These are phyloP conservation scores for Canavalia ensiformis DNA, from an alignment of 306 rosid genomes.

Conservation along the genomic window DNA sequence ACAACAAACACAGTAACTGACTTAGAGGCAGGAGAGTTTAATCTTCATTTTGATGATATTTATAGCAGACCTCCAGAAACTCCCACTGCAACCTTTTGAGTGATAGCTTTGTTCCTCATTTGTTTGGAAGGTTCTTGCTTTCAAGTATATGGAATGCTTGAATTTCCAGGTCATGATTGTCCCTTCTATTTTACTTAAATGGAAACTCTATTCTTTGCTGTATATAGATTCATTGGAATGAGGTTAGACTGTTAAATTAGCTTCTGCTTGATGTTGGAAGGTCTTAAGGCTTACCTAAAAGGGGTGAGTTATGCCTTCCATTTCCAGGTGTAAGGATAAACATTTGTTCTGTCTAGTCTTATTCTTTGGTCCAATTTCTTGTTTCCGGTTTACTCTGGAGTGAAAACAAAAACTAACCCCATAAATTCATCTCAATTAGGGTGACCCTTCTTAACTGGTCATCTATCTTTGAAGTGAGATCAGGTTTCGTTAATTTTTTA, in stretches of 20 bases:
- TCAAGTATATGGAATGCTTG: constrained; percentile 46
- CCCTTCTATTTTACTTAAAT: constrained; percentile 34
- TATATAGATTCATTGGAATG: constrained; percentile 64
- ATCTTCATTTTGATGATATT: constrained; percentile 84
- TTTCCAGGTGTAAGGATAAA: constrained; percentile 49
- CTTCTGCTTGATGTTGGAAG: constrained; percentile 45
- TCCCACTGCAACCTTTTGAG: constrained; percentile 55
- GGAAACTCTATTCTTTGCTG: constrained; percentile 75
- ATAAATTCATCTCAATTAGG: not conserved
- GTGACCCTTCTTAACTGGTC: too few relatives aligned
- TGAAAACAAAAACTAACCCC: not conserved
- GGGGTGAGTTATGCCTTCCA: constrained; percentile 38
- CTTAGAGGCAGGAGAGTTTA: constrained; percentile 66
- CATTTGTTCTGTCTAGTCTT: not conserved
- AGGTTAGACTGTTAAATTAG: constrained; percentile 46
- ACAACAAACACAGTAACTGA: constrained; percentile 56
- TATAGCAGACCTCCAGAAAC: constrained; percentile 69
- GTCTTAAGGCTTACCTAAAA: not conserved
- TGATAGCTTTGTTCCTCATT: constrained; percentile 54
- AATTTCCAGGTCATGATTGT: constrained; percentile 52
- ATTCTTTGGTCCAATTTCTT: not conserved
- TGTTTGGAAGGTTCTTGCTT: constrained; percentile 56
- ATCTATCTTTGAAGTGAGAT: not conserved
- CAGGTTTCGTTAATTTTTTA: too few relatives aligned
- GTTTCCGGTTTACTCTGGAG: not conserved